Evolutionary conservation across 768 basidiomycete species (phyloP), one percentile per base, ranked within the genome.

Genomic region (Hortiboletus campestris): DNA sequence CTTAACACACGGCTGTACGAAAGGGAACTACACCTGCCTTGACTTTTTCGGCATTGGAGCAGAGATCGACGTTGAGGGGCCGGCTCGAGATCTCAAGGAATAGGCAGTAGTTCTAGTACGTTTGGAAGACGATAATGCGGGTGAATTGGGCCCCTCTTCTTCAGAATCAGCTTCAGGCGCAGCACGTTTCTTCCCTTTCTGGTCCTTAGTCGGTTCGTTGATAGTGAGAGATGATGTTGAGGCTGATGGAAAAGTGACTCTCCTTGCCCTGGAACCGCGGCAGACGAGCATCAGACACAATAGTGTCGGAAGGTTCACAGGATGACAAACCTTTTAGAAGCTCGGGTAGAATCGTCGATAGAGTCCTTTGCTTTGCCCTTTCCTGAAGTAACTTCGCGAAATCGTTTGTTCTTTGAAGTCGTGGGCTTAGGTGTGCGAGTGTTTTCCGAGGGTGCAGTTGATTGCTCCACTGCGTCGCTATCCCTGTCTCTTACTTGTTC

Each of bases 171-270:
- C 72, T 74, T 92, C 89, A 46, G 88, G 86, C 32, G 79, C 83
- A 38, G 91, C 93, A 65, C 91, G 88, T 76, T 95, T 96, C 84
- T 97, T 97, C 55, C 93, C 94, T 74, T 95, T 95, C 61, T 74
- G 72, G 74, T 92, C 90, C 67, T 80, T 80, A 3, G 75, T 62
- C 46, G 86, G 83, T 79, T 93, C 91, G 84, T 85, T 86, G 73
- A 91, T 92, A 54, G 74, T 82, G 75, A 74, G 81, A 71, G 63
- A 80, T 68, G 61, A 76, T 46, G 65, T 76, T 64, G 59, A 74
- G 49, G 63, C 17, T 60, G 65, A 70, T 58, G 65, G 74, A 73
- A 75, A 74, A 46, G 82, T 80, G 57, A 80, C 77, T 67, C 84
- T 83, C 66, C 86, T 84, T 64, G 81, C 75, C 71, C 88, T 91